Evolutionary conservation across 371 early-diverging fungal species (phyloP).

Genomic region (Mortierella sp.): DNA sequence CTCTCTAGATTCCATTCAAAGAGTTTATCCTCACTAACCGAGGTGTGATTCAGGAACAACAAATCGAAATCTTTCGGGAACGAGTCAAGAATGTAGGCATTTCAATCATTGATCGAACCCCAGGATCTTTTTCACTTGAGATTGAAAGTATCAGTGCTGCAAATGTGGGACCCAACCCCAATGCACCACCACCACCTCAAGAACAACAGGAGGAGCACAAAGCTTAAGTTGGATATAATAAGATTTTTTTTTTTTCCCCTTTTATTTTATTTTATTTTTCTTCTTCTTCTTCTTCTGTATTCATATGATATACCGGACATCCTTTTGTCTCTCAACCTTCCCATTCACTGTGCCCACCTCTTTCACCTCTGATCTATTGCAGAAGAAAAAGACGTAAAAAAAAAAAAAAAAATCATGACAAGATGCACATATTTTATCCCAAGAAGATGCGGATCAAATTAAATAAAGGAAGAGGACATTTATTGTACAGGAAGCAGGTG

Average conservation of each 20-base stretch:
- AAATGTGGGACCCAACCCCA: conserved; percentile 57
- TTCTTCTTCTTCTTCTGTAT: not conserved
- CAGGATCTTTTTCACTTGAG: conserved; percentile 90
- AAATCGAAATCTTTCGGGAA: conserved; percentile 85
- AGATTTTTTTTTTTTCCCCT: not conserved
- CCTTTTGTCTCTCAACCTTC: no score
- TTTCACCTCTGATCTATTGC: no score
- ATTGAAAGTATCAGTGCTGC: conserved; percentile 90
- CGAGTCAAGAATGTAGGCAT: conserved; percentile 91
- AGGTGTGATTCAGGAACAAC: conserved; percentile 85
- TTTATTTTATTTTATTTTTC: not conserved
- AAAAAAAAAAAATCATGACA: not conserved
- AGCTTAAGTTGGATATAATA: not conserved
- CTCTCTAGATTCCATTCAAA: conserved; percentile 83
- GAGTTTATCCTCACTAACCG: conserved; percentile 93
- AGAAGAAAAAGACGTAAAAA: not conserved
- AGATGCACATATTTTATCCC: no score
- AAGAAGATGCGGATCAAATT: no score
- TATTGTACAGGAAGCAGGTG: conserved; percentile 26
- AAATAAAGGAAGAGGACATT: not conserved
- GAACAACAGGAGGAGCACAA: conserved; percentile 10
- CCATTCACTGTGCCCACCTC: no score
- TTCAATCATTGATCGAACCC: conserved; percentile 81
- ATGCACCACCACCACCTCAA: conserved; percentile 12
- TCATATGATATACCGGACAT: no score